phyloP scores from a whole-genome alignment of 2,329 filamentous ascomycete genomes.

The Sporothrix brunneoviolacea region DNA sequence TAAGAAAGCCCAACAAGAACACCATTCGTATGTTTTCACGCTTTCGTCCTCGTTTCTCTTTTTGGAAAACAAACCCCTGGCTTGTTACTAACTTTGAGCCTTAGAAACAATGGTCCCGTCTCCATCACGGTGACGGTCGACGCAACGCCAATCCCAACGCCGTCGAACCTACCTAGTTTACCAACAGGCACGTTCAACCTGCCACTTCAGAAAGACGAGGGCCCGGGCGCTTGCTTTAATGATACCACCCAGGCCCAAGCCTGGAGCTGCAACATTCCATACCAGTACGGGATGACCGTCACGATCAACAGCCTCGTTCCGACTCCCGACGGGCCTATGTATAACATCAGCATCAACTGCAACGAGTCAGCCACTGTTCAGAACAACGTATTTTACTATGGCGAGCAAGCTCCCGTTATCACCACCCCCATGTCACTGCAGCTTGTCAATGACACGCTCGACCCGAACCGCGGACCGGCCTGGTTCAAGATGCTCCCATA shows the following conservation, averaged over 20 bases:
- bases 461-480: conserved; percentile 43
- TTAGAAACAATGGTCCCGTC: conserved; percentile 7
- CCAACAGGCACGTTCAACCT: conserved; percentile 50
- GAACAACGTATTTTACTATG: conserved; percentile 40
- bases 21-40: neutral
- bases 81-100: neutral
- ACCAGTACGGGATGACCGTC: conserved; percentile 34
- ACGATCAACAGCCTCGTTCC: conserved; percentile 29
- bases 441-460: conserved; percentile 47
- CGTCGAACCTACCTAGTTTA: conserved; percentile 45
- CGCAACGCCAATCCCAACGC: conserved; percentile 44
- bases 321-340: conserved; percentile 26
- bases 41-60: neutral
- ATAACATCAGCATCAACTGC: conserved; percentile 34
- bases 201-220: conserved; percentile 44
- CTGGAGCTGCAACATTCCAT: conserved; percentile 56
- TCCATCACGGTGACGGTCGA: conserved; percentile 38
- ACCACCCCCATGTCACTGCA: conserved; percentile 31
- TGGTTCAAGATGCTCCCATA: conserved; percentile 45
- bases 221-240: conserved; percentile 50
- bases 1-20: conserved; percentile 21
- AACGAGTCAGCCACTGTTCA: conserved; percentile 31
- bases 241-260: conserved; percentile 48
- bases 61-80: no score
- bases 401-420: conserved; percentile 46